These are phyloP conservation scores for Pharus latifolius DNA, from an alignment of 176 grass and related monocot genomes.

Conservation along the genomic window DNA sequence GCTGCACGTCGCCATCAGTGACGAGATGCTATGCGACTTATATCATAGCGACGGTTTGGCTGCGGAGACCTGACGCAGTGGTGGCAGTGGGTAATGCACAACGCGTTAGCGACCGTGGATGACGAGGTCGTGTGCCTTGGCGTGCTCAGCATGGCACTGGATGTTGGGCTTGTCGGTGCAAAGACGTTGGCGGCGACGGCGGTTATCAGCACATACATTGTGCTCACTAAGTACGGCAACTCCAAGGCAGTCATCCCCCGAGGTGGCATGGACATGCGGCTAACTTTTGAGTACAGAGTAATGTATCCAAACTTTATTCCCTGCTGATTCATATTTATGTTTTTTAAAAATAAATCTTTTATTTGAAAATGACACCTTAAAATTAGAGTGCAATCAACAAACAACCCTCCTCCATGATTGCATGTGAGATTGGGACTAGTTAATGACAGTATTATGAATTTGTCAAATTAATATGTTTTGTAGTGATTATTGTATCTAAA, in stretches of 20 bases:
- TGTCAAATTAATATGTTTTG: too few species aligned
- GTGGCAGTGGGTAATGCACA: not conserved
- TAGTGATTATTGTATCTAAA: too few species aligned
- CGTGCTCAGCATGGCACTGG: not conserved
- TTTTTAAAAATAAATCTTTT: too few species aligned
- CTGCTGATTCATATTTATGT: too few species aligned
- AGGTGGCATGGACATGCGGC: not conserved
- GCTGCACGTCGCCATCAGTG: not conserved
- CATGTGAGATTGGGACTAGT: too few species aligned
- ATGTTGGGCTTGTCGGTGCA: not conserved
- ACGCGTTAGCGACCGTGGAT: not conserved
- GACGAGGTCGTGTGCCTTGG: not conserved
- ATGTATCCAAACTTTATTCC: too few species aligned
- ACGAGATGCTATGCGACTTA: not conserved
- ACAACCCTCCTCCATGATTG: too few species aligned
- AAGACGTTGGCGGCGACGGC: not conserved
- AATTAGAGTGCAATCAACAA: too few species aligned
- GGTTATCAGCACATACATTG: not conserved
- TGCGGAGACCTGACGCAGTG: not conserved
- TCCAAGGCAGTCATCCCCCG: slow-evolving; percentile 10
- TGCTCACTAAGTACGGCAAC: not conserved
- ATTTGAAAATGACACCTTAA: too few species aligned
- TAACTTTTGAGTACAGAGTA: slow-evolving; percentile 7
- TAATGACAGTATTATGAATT: too few species aligned
- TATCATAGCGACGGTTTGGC: not conserved